A percentile compares a stretch with the other conserved stretches of the same genome.
Conservation (phyloP, 441 rosid genomes). For the Populus hybrid region DNA sequence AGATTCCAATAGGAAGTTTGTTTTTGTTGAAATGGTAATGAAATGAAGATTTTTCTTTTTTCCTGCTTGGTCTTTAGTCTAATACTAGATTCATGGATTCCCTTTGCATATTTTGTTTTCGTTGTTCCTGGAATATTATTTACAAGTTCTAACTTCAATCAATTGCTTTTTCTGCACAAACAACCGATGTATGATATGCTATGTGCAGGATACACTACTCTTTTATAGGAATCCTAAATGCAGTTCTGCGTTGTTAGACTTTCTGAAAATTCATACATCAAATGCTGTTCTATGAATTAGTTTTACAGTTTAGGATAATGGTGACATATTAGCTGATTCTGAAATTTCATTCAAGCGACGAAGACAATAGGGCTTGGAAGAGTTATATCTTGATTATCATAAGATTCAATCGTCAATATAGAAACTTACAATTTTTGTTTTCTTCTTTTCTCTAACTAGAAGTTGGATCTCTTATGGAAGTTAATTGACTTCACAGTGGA, state of each 20-base stretch:
- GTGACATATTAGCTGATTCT: not conserved
- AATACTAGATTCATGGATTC: not conserved
- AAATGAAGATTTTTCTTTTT: not conserved
- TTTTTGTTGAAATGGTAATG: constrained; percentile 76
- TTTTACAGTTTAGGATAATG: not conserved
- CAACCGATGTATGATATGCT: not conserved
- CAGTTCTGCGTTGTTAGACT: too few relatives aligned
- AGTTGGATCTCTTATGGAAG: not conserved
- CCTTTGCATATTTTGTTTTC: not conserved
- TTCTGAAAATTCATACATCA: not conserved
- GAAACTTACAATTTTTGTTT: not conserved
- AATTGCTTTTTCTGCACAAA: not conserved
- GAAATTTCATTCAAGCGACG: not conserved
- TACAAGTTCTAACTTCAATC: not conserved
- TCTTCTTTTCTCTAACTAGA: not conserved
- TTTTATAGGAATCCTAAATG: too few relatives aligned
- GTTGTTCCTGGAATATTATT: not conserved
- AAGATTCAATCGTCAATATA: not conserved
- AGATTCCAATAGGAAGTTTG: constrained; percentile 77
- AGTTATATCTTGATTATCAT: not conserved
- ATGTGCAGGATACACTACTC: too few relatives aligned
- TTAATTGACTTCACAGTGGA: not conserved
- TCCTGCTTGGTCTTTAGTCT: not conserved
- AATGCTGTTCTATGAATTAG: not conserved
- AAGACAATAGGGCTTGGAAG: not conserved